Evolutionary conservation across 2,329 filamentous ascomycete species (phyloP).

Genomic region (Domatiomyces catenatus): DNA sequence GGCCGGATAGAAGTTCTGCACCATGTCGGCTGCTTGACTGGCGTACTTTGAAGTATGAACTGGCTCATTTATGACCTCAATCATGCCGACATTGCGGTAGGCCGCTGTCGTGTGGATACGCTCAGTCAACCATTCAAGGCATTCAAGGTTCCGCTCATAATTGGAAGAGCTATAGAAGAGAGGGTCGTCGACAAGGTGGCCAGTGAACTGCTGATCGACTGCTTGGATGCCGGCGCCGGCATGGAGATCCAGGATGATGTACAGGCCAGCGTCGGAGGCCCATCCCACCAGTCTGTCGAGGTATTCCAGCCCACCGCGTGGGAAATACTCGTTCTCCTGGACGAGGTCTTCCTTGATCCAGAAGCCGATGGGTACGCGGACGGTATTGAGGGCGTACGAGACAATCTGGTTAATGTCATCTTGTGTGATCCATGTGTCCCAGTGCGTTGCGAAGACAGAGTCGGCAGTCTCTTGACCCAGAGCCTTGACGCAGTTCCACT

Average conservation of each 20-base stretch:
- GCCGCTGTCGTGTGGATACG: constrained; percentile 34
- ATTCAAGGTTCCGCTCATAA: constrained; percentile 40
- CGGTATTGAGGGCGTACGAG: constrained; percentile 37
- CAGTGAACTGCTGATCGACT: constrained; percentile 32
- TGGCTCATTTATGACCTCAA: constrained; percentile 47
- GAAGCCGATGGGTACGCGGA: constrained; percentile 41
- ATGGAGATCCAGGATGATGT: constrained; percentile 41
- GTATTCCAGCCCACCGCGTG: constrained; percentile 33
- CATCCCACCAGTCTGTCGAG: constrained; percentile 33
- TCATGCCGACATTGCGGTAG: constrained; percentile 41
- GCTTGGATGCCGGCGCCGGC: constrained; percentile 37
- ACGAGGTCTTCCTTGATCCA: constrained; percentile 40
- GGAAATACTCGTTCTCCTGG: constrained; percentile 35
- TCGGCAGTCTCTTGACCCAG: constrained; percentile 32
- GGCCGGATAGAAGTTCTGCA: constrained; percentile 7
- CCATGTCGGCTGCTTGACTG: constrained; percentile 1
- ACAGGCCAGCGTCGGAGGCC: constrained; percentile 35
- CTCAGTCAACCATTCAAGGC: constrained; percentile 41
- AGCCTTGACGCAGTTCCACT: constrained; percentile 37
- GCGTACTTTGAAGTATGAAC: constrained; percentile 23
- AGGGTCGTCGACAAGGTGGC: constrained; percentile 23
- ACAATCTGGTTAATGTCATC: constrained; percentile 35
- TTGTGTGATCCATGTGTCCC: constrained; percentile 35
- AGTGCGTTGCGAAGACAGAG: constrained; percentile 35
- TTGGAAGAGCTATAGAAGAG: constrained; percentile 44